Conservation (phyloP, 2,329 filamentous ascomycete genomes). For the Colletotrichum sp. region DNA sequence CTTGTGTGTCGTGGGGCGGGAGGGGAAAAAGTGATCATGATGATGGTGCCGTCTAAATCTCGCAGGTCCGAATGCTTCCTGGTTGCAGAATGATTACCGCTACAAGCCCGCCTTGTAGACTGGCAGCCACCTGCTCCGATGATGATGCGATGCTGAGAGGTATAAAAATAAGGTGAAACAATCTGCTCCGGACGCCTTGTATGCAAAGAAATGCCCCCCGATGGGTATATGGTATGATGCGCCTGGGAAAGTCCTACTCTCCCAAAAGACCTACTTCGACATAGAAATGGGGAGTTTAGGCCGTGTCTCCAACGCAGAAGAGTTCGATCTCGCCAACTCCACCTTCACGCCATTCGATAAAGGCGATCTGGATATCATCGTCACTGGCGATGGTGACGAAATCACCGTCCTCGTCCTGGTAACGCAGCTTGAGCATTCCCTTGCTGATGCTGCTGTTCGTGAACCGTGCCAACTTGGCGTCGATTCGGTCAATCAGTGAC, state of each 20-base stretch:
- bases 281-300: slow-evolving; percentile 19
- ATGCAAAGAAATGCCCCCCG: slow-evolving; percentile 23
- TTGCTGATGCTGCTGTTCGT: slow-evolving; percentile 84
- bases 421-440: slow-evolving; percentile 85
- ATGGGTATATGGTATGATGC: slow-evolving; percentile 23
- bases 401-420: slow-evolving; percentile 90
- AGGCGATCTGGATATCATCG: slow-evolving; percentile 94
- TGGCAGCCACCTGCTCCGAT: neutral
- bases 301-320: slow-evolving; percentile 69
- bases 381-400: slow-evolving; percentile 93
- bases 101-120: neutral
- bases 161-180: slow-evolving; percentile 19
- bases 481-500: slow-evolving; percentile 91
- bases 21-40: neutral
- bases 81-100: slow-evolving; percentile 5
- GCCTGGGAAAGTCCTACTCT: slow-evolving; percentile 16
- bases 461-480: slow-evolving; percentile 89
- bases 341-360: slow-evolving; percentile 90
- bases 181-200: slow-evolving; percentile 22
- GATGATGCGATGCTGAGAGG: slow-evolving; percentile 18
- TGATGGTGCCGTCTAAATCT: slow-evolving; percentile 19
- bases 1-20: neutral
- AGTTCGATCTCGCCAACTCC: slow-evolving; percentile 90
- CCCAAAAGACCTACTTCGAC: slow-evolving; percentile 10
- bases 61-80: slow-evolving; percentile 15